Conservation (phyloP, 768 basidiomycete genomes). For the Xanthoconium stramineum region DNA sequence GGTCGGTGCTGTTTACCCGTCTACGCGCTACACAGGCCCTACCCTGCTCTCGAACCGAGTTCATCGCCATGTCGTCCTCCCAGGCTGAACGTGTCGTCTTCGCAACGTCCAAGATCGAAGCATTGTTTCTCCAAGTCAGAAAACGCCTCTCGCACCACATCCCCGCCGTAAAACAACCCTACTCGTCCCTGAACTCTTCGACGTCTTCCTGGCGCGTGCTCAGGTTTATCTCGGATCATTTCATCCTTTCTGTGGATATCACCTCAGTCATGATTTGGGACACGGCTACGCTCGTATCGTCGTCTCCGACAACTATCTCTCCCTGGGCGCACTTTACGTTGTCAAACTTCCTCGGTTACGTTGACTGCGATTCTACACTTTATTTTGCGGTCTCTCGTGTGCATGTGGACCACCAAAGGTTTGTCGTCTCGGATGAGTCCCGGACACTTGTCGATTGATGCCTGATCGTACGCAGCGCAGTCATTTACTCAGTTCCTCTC, state of each 20-base stretch:
- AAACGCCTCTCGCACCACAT: neutral
- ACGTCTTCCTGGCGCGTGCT: slow-evolving; percentile 9
- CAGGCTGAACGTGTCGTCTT: slow-evolving; percentile 16
- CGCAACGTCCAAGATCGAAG: slow-evolving; percentile 12
- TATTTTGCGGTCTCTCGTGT: slow-evolving; percentile 11
- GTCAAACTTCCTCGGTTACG: slow-evolving; percentile 4
- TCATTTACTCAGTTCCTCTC: slow-evolving; percentile 14
- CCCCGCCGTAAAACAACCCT: neutral
- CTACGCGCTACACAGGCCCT: slow-evolving; percentile 13
- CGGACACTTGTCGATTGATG: neutral
- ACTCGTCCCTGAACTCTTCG: neutral
- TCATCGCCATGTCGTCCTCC: slow-evolving; percentile 3
- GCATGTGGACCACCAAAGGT: slow-evolving; percentile 10
- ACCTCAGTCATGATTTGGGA: slow-evolving; percentile 17
- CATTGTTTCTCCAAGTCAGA: slow-evolving; percentile 15
- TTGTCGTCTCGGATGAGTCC: neutral
- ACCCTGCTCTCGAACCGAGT: slow-evolving; percentile 13
- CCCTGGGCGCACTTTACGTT: slow-evolving; percentile 13
- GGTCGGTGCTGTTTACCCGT: slow-evolving; percentile 15
- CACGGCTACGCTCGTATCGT: neutral
- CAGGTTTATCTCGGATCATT: slow-evolving; percentile 18
- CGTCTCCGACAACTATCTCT: neutral
- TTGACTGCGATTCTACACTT: slow-evolving; percentile 7
- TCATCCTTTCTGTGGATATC: slow-evolving; percentile 18
- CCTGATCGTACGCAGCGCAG: slow-evolving; percentile 3